Percentiles rank a stretch among this genome's conserved stretches.
Conservation (phyloP, 805 yeast species). For the Saccharomycopsis javanensis region DNA sequence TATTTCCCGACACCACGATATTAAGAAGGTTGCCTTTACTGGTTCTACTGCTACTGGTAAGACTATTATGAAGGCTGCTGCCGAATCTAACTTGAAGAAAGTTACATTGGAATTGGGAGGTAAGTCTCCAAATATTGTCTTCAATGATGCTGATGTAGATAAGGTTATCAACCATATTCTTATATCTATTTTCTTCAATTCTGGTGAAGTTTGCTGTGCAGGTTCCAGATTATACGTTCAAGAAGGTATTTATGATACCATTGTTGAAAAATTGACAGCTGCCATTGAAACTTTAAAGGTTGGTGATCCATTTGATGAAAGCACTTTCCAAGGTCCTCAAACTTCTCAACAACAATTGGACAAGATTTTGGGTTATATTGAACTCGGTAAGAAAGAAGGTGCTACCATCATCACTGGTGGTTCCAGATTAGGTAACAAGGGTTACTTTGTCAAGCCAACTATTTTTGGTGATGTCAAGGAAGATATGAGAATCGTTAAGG, state of each 20-base stretch:
- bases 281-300: conserved; percentile 52
- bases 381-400: conserved; percentile 57
- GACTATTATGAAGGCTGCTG: conserved; percentile 58
- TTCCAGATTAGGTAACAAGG: conserved; percentile 51
- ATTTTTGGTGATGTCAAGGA: conserved; percentile 59
- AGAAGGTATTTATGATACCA: conserved; percentile 57
- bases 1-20: conserved; percentile 55
- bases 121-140: conserved; percentile 69
- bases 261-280: conserved; percentile 46
- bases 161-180: conserved; percentile 43
- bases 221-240: conserved; percentile 74
- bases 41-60: conserved; percentile 76
- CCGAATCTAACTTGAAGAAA: conserved; percentile 62
- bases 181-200: conserved; percentile 65
- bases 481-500: conserved; percentile 53
- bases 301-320: conserved; percentile 67
- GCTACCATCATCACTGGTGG: conserved; percentile 67
- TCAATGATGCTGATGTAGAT: conserved; percentile 55
- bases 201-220: conserved; percentile 78
- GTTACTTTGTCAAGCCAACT: conserved; percentile 67
- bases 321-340: conserved; percentile 69
- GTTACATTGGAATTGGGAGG: conserved; percentile 79
- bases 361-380: conserved; percentile 58
- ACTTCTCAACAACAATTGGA: conserved; percentile 60
- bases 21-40: conserved; percentile 71